phyloP scores from a whole-genome alignment of 2,329 filamentous ascomycete species.

The Cercospora zeina region DNA sequence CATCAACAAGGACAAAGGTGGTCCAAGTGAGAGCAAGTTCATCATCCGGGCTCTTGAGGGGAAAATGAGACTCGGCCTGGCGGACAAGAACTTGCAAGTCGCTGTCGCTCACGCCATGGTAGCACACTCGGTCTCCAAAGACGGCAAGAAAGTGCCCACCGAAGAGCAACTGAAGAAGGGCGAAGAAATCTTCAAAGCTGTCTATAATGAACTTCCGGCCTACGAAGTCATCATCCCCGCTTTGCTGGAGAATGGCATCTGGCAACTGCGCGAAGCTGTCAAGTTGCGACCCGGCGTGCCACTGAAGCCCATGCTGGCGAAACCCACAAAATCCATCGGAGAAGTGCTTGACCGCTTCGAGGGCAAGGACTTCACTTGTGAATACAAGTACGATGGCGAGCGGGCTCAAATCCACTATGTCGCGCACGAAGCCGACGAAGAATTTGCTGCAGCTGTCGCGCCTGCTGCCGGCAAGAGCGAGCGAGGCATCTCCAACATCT shows the following conservation, averaged over 20 bases:
- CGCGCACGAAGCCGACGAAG: conserved; percentile 70
- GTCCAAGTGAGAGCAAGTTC: conserved; percentile 91
- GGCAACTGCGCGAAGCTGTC: conserved; percentile 78
- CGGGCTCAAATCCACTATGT: conserved; percentile 98
- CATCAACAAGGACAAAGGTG: conserved; percentile 88
- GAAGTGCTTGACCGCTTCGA: conserved; percentile 97
- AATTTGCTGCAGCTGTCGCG: conserved; percentile 62
- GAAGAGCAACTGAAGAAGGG: conserved; percentile 78
- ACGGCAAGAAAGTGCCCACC: conserved; percentile 67
- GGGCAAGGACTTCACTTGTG: conserved; percentile 91
- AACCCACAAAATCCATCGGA: conserved; percentile 96
- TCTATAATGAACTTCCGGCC: conserved; percentile 84
- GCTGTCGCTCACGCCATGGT: conserved; percentile 87
- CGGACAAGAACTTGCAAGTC: conserved; percentile 88
- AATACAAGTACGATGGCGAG: conserved; percentile 99
- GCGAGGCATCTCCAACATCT: conserved; percentile 83
- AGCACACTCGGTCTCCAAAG: conserved; percentile 72
- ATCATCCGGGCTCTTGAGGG: conserved; percentile 91
- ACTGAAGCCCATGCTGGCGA: conserved; percentile 97
- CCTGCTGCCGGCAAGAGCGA: conserved; percentile 65
- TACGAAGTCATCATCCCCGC: conserved; percentile 94
- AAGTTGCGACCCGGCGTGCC: conserved; percentile 91
- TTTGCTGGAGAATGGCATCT: conserved; percentile 82
- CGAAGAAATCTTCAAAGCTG: conserved; percentile 81
- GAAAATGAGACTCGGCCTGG: conserved; percentile 86